These are phyloP conservation scores for Cymbopogon citratus DNA, from an alignment of 176 grass and related monocot genomes.

Conservation along the genomic window DNA sequence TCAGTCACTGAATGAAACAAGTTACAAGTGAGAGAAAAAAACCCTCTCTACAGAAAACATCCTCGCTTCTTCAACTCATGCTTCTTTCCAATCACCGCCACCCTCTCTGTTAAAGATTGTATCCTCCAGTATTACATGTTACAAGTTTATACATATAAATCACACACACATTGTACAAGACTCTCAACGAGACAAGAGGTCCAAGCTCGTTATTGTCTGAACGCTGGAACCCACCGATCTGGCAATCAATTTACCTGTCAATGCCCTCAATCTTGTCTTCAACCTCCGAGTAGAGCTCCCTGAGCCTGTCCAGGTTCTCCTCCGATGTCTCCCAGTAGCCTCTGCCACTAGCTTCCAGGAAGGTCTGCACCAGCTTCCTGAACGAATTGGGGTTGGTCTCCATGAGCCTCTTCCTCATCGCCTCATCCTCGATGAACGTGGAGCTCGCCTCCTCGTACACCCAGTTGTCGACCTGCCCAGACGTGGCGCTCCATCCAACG, in stretches of 20 bases:
- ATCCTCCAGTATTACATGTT: slow-evolving; percentile 25
- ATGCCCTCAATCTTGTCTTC: slow-evolving; percentile 99
- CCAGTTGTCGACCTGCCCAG: slow-evolving; percentile 97
- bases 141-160: slow-evolving; percentile 32
- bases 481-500: slow-evolving; percentile 96
- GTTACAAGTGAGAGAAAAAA: neutral
- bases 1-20: neutral
- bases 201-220: neutral
- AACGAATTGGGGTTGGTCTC: slow-evolving; percentile 96
- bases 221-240: neutral
- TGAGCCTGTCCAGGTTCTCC: slow-evolving; percentile 82
- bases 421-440: slow-evolving; percentile 88
- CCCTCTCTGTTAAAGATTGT: slow-evolving; percentile 37
- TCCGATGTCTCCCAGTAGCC: slow-evolving; percentile 99
- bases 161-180: slow-evolving; percentile 12
- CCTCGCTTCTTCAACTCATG: slow-evolving; percentile 9
- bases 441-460: slow-evolving; percentile 97
- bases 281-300: slow-evolving; percentile 87
- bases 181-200: slow-evolving; percentile 24
- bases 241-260: slow-evolving; percentile 49
- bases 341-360: slow-evolving; percentile 89
- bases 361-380: slow-evolving; percentile 90
- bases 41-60: slow-evolving; percentile 5
- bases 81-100: slow-evolving; percentile 22
- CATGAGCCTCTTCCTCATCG: slow-evolving; percentile 88